Conservation (phyloP, 805 yeast genomes). For the Zygotorulaspora florentina region DNA sequence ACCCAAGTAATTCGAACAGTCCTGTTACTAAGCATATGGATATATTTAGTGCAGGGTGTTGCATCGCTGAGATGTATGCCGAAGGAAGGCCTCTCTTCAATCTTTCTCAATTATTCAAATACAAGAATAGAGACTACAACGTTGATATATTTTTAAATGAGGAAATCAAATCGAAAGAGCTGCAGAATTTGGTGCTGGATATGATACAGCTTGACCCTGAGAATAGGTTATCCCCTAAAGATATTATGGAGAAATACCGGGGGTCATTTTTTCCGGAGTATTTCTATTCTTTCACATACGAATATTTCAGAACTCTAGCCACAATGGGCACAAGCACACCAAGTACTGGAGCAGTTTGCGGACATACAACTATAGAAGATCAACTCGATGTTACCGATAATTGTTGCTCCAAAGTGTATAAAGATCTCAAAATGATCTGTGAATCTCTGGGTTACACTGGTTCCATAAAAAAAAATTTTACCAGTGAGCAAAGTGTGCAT, state of each 20-base stretch:
- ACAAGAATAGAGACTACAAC: constrained; percentile 59
- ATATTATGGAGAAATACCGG: constrained; percentile 48
- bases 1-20: constrained; percentile 23
- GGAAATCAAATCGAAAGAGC: constrained; percentile 46
- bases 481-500: constrained; percentile 3
- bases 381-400: constrained; percentile 19
- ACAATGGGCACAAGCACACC: constrained; percentile 23
- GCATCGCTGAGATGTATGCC: constrained; percentile 78
- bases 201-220: constrained; percentile 65
- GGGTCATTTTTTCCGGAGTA: constrained; percentile 57
- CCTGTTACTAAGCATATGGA: constrained; percentile 66
- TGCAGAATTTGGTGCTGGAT: constrained; percentile 52
- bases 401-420: constrained; percentile 51
- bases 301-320: constrained; percentile 50
- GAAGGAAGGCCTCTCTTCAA: constrained; percentile 89
- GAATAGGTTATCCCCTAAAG: constrained; percentile 52
- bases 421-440: constrained; percentile 48
- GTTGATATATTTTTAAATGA: constrained; percentile 39
- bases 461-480: neutral
- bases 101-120: constrained; percentile 80
- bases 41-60: constrained; percentile 78
- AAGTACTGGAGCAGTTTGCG: constrained; percentile 15
- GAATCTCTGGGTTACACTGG: constrained; percentile 20
- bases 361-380: constrained; percentile 18
- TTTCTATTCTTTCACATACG: constrained; percentile 65